Conservation (phyloP, 345 rosid genomes). For the Sonneratia caseolaris region DNA sequence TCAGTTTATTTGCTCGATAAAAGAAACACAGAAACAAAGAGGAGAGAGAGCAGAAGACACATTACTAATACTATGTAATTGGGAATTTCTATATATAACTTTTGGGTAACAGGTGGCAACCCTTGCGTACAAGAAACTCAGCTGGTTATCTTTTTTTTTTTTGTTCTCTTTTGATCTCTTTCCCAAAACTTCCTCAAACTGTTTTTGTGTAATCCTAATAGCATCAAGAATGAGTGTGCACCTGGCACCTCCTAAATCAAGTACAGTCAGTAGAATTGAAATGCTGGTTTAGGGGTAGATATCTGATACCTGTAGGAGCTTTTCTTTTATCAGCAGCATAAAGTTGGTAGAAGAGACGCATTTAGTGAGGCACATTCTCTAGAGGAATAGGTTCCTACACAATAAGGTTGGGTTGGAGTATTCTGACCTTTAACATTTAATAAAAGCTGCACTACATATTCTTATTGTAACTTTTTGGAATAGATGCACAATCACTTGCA, state of each 20-base stretch:
- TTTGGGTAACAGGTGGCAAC: not conserved
- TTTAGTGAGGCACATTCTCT: not conserved
- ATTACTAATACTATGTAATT: not conserved
- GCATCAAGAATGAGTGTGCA: not conserved
- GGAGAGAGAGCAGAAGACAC: not conserved
- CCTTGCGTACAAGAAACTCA: not conserved
- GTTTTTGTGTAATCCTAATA: not conserved
- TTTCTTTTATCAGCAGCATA: not conserved
- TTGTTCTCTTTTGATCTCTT: not conserved
- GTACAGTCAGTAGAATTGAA: not conserved
- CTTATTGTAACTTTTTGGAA: not conserved
- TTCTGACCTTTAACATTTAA: not conserved
- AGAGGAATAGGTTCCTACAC: not conserved
- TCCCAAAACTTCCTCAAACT: not conserved
- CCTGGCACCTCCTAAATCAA: not conserved
- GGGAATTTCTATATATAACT: not conserved
- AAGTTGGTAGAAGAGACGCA: not conserved
- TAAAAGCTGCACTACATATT: not conserved
- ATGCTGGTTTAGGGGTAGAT: not conserved
- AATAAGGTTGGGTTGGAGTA: not conserved
- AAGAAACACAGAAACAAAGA: not conserved
- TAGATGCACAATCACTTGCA: not conserved
- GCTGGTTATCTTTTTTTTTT: not conserved
- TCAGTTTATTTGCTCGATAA: not conserved
- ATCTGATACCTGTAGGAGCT: not conserved